Conservation (phyloP, 495 filamentous ascomycete species). For the Hypoxylon perforatum region DNA sequence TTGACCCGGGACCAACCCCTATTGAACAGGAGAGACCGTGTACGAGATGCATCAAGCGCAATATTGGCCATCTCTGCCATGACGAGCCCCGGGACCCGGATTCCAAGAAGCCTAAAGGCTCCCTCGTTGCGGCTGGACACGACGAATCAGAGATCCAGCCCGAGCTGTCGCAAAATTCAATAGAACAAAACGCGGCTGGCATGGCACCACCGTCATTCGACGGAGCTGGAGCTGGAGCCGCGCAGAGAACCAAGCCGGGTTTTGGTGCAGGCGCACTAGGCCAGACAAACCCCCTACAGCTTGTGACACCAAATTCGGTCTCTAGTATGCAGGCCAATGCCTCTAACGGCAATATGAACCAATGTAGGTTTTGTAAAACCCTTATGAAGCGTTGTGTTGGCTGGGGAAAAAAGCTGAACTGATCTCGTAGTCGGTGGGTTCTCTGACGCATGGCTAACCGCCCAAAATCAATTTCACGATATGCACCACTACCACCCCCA, state of each 20-base stretch:
- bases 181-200: slow-evolving; percentile 50
- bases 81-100: slow-evolving; percentile 89
- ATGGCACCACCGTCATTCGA: slow-evolving; percentile 59
- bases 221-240: slow-evolving; percentile 46
- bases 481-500: slow-evolving; percentile 94
- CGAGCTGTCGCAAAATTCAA: slow-evolving; percentile 55
- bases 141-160: slow-evolving; percentile 51
- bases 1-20: slow-evolving; percentile 49
- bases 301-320: slow-evolving; percentile 66
- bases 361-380: slow-evolving; percentile 72
- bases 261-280: slow-evolving; percentile 56
- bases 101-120: slow-evolving; percentile 74
- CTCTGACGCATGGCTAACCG: slow-evolving; percentile 67
- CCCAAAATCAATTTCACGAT: slow-evolving; percentile 85
- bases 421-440: slow-evolving; percentile 60
- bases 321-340: slow-evolving; percentile 64
- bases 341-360: slow-evolving; percentile 70
- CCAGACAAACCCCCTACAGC: slow-evolving; percentile 60
- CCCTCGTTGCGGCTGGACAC: slow-evolving; percentile 63
- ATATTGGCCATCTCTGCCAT: slow-evolving; percentile 98
- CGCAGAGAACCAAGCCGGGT: slow-evolving; percentile 53
- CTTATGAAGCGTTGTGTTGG: slow-evolving; percentile 42
- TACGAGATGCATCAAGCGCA: slow-evolving; percentile 97
- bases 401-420: slow-evolving; percentile 47
- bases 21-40: slow-evolving; percentile 87